These are phyloP conservation scores for Xenoacremonium recifei DNA, from an alignment of 2,329 filamentous ascomycete species.

Conservation along the genomic window DNA sequence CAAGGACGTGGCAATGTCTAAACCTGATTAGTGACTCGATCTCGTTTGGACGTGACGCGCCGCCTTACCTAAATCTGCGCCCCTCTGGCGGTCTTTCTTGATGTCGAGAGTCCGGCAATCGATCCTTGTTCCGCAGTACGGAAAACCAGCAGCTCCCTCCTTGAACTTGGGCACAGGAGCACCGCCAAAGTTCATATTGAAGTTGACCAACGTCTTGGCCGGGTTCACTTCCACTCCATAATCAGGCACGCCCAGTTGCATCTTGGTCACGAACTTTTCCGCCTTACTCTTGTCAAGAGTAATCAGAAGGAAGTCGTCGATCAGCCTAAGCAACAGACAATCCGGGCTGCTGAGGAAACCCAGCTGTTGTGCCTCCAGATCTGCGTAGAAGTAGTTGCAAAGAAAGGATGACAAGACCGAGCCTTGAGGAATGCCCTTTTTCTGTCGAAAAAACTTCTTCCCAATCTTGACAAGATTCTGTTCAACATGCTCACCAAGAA, in stretches of 20 bases:
- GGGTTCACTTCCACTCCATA: constrained; percentile 80
- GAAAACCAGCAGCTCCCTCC: constrained; percentile 56
- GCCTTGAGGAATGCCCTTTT: constrained; percentile 86
- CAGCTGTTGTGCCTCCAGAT: constrained; percentile 71
- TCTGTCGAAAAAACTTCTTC: constrained; percentile 85
- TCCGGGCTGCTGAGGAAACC: constrained; percentile 58
- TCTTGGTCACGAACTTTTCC: constrained; percentile 68
- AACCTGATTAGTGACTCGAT: constrained; percentile 1
- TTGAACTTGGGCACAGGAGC: constrained; percentile 49
- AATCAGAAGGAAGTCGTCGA: constrained; percentile 92
- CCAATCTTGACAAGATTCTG: constrained; percentile 86
- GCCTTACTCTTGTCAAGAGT: constrained; percentile 69
- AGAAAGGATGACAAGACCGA: constrained; percentile 83
- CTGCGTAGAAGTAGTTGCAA: constrained; percentile 95
- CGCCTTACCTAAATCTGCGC: constrained; percentile 48
- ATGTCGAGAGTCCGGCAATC: constrained; percentile 74
- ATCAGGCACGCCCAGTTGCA: constrained; percentile 74
- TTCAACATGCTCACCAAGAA: constrained; percentile 77
- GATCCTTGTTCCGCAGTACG: constrained; percentile 84
- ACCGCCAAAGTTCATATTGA: constrained; percentile 61
- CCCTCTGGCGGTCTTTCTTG: constrained; percentile 61
- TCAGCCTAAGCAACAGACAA: constrained; percentile 73
- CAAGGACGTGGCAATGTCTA: constrained; percentile 63
- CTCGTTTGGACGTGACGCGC: neutral
- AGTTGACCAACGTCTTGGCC: constrained; percentile 82